phyloP scores from a whole-genome alignment of 73 alveolate genomes.

The Tetrahymena malaccensis region DNA sequence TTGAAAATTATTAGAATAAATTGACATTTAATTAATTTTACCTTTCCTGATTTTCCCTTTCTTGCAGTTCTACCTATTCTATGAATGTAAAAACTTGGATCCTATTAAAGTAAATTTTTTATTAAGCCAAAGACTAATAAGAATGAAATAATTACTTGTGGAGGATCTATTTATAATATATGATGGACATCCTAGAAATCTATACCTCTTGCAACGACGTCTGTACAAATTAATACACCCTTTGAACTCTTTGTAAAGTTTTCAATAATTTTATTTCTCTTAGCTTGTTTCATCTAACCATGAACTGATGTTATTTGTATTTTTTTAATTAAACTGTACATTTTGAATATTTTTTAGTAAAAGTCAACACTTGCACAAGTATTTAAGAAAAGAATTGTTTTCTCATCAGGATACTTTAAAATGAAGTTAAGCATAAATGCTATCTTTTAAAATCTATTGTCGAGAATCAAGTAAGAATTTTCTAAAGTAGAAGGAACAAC shows the following conservation, averaged over 20 bases:
- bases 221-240: conserved; percentile 93
- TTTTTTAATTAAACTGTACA: not conserved
- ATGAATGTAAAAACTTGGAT: conserved; percentile 93
- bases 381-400: conserved; percentile 73
- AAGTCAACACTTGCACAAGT: conserved; percentile 94
- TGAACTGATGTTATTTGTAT: conserved; percentile 45
- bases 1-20: not conserved
- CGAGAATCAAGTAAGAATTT: conserved; percentile 18
- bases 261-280: conserved; percentile 83
- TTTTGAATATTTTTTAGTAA: conserved; percentile 47
- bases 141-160: conserved; percentile 21
- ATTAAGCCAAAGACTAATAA: not conserved
- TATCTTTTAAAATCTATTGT: conserved; percentile 46
- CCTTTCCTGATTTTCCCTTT: conserved; percentile 88
- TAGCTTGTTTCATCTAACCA: conserved; percentile 87
- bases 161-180: conserved; percentile 94
- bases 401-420: conserved; percentile 25
- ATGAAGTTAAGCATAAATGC: conserved; percentile 45
- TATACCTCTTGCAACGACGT: conserved; percentile 98
- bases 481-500: conserved; percentile 25
- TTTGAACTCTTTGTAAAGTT: conserved; percentile 47
- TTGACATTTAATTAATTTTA: not conserved
- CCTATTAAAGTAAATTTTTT: conserved; percentile 1
- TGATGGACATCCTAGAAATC: conserved; percentile 95
- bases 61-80: conserved; percentile 99